A percentile compares a stretch with the other conserved stretches of the same genome.
Conservation (phyloP, 73 alveolate species). For the Chromera velia region DNA sequence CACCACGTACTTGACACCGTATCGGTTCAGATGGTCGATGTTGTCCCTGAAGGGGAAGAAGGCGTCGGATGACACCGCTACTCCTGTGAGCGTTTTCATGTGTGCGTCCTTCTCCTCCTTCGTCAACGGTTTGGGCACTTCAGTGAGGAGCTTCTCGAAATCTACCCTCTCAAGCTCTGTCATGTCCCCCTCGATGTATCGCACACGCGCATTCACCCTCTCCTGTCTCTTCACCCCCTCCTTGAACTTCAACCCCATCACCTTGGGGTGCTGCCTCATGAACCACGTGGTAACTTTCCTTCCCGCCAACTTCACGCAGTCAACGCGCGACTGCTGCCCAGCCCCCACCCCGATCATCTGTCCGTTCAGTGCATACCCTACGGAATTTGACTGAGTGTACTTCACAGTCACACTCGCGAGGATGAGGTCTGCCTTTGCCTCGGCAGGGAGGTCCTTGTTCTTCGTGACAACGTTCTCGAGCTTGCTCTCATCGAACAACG, state of each 20-base stretch:
- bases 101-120: slow-evolving; percentile 26
- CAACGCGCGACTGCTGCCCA: slow-evolving; percentile 37
- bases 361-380: slow-evolving; percentile 33
- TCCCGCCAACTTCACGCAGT: slow-evolving; percentile 46
- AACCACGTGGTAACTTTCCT: slow-evolving; percentile 7
- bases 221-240: slow-evolving; percentile 46
- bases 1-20: slow-evolving; percentile 38
- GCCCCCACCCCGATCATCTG: slow-evolving; percentile 49
- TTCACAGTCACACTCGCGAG: slow-evolving; percentile 35
- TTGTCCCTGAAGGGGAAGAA: slow-evolving; percentile 49
- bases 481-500: slow-evolving; percentile 31
- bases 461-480: slow-evolving; percentile 4
- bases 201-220: slow-evolving; percentile 39
- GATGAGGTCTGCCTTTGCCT: slow-evolving; percentile 27
- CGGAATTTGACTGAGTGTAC: slow-evolving; percentile 43
- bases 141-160: not conserved
- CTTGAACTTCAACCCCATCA: slow-evolving; percentile 42
- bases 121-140: slow-evolving; percentile 23
- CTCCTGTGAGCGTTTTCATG: slow-evolving; percentile 32
- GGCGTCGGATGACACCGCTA: slow-evolving; percentile 45
- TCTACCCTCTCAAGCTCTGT: not conserved
- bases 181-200: slow-evolving; percentile 44
- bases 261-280: slow-evolving; percentile 1
- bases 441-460: not conserved
- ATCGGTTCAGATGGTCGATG: slow-evolving; percentile 31